Conservation (phyloP, 495 filamentous ascomycete genomes). For the Echria macrotheca region DNA sequence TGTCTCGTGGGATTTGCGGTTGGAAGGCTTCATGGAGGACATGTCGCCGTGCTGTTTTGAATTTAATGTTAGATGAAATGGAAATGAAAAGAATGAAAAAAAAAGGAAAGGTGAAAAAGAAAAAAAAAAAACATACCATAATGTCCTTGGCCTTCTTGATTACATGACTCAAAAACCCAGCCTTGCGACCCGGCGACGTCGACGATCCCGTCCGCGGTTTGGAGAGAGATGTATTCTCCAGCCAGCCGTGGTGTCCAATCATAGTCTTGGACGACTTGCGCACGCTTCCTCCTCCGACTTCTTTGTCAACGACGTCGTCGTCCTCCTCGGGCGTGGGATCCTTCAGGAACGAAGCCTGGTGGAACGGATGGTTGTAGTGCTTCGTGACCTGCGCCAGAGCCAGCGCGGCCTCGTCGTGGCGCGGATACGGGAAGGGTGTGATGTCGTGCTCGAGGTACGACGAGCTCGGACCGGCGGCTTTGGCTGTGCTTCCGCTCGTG, state of each 20-base stretch:
- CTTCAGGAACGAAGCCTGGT: neutral
- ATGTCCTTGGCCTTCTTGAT: slow-evolving; percentile 41
- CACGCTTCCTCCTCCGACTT: no score
- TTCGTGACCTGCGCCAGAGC: neutral
- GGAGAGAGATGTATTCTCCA: slow-evolving; percentile 37
- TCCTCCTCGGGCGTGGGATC: neutral
- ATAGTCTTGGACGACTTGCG: slow-evolving; percentile 34
- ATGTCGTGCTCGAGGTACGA: no score
- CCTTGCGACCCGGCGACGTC: slow-evolving; percentile 18
- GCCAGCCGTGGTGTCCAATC: slow-evolving; percentile 44
- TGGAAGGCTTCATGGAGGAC: no score
- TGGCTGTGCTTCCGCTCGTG: neutral
- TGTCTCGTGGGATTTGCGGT: no score
- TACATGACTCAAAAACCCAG: slow-evolving; percentile 31
- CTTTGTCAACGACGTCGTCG: neutral
- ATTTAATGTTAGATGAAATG: no score
- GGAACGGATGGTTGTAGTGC: neutral
- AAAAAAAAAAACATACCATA: slow-evolving; percentile 28
- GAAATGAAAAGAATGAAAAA: no score
- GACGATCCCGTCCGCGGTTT: slow-evolving; percentile 9
- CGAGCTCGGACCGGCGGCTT: neutral
- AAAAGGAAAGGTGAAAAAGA: no score
- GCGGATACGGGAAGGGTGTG: no score
- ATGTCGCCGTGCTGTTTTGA: no score
- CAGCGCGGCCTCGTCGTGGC: no score